Evolutionary conservation across 2,329 filamentous ascomycete species (phyloP).

Genomic region (Hypoxylon sp.): DNA sequence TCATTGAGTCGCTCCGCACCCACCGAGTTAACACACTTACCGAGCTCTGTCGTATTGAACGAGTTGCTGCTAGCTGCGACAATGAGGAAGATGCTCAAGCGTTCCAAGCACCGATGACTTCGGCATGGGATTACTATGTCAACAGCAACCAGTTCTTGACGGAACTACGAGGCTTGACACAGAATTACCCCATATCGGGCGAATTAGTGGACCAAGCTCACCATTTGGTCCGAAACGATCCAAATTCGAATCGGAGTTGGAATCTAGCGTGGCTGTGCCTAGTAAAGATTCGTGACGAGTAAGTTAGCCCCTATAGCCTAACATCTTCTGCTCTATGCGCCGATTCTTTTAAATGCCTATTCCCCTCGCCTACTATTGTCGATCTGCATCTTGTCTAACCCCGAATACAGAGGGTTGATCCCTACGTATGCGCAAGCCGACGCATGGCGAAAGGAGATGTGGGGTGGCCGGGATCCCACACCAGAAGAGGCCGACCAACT

Average conservation of each 20-base stretch:
- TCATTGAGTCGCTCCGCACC: constrained; percentile 74
- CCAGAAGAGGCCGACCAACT: constrained; percentile 71
- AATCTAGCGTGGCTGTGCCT: constrained; percentile 82
- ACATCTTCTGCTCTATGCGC: constrained; percentile 1
- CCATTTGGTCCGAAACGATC: constrained; percentile 73
- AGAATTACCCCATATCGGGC: constrained; percentile 76
- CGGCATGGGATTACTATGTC: constrained; percentile 80
- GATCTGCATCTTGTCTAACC: constrained; percentile 23
- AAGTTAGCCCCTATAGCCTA: constrained; percentile 52
- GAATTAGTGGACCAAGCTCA: constrained; percentile 77
- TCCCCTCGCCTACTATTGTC: background rate
- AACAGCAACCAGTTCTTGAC: constrained; percentile 77
- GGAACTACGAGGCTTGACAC: constrained; percentile 78
- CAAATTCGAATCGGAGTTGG: constrained; percentile 78
- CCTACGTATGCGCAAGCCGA: constrained; percentile 72
- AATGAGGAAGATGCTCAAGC: constrained; percentile 71
- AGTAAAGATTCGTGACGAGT: constrained; percentile 76
- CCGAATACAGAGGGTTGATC: constrained; percentile 68
- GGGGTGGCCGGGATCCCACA: constrained; percentile 72
- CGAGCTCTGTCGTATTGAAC: constrained; percentile 79
- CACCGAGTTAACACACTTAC: constrained; percentile 82
- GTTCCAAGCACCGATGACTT: constrained; percentile 75
- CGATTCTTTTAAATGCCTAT: background rate
- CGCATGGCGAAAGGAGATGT: constrained; percentile 76
- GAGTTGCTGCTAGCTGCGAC: constrained; percentile 71